Base-by-base conservation (phyloP, 768 basidiomycete genomes). In the Termitomyces eurrhizus region DNA sequence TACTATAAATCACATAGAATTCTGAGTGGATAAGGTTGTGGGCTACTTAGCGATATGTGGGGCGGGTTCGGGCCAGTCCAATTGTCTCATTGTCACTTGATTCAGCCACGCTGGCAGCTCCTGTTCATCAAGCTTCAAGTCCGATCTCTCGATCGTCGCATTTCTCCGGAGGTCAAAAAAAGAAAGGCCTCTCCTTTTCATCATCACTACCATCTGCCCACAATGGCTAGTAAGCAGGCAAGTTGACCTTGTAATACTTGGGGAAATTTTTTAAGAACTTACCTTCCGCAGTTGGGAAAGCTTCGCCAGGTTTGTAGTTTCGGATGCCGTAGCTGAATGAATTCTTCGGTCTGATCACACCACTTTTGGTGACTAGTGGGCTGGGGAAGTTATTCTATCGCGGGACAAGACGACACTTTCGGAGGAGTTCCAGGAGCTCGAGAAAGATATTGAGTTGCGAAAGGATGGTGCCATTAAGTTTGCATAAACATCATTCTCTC, bases 311-410 rank as follows among this genome's bases (percentile, higher is more conserved):
- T 90, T 46, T 35, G 57, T 66, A 58, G 53, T 56, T 42, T 61
- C 44, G 51, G 35, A 33, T 59, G 39, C 51, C 57, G 53, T 39
- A 57, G 41, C 12, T 33, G 39, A 56, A 48, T 33, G 39, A 57
- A 48, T 39, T 16, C 16, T 56, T 37, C 9, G 56, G 54, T 66
- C 42, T 68, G 67, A 74, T 74, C 67, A 69, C 62, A 67, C 74
- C 69, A 73, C 71, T 72, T 70, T 70, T 62, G 52, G 64, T 59
- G 46, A 65, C 48, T 67, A 95, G 90, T 92, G 92, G 90, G 92
- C 91, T 6, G 92, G 90, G 45, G 93, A 95, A 75, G 89, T 91
- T 66, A 92, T 97, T 56, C 87, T 90, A 44, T 82, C 88, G 29
- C 84, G 88, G 64, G 91, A 93, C 70, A 95, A 90, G 80, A 87